phyloP scores from a whole-genome alignment of 352 stramenopile species.

The Phytophthora pluvialis region DNA sequence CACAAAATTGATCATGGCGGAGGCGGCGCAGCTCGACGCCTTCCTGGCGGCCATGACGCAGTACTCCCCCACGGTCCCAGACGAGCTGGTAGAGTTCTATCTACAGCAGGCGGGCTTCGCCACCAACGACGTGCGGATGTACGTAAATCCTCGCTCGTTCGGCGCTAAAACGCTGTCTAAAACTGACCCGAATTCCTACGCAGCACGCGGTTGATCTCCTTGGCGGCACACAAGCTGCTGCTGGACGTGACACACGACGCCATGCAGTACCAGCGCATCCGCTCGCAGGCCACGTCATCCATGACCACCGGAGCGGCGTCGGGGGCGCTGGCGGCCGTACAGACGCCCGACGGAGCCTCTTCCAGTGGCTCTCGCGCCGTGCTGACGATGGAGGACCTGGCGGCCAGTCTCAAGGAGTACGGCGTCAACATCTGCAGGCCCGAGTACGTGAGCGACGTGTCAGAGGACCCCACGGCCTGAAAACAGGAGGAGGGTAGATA shows the following conservation, averaged over 20 bases:
- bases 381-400: slow-evolving; percentile 81
- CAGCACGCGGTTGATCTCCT: slow-evolving; percentile 69
- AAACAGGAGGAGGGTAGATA: not conserved
- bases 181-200: slow-evolving; percentile 8
- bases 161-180: not conserved
- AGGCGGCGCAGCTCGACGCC: slow-evolving; percentile 63
- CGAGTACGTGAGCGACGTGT: slow-evolving; percentile 79
- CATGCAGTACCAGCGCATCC: slow-evolving; percentile 83
- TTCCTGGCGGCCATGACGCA: slow-evolving; percentile 69
- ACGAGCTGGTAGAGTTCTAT: slow-evolving; percentile 80
- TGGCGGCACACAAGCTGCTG: slow-evolving; percentile 83
- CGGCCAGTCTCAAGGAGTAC: slow-evolving; percentile 81
- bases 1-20: slow-evolving; percentile 37
- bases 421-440: slow-evolving; percentile 82
- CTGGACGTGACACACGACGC: slow-evolving; percentile 80
- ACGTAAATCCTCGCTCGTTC: slow-evolving; percentile 20
- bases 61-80: slow-evolving; percentile 72
- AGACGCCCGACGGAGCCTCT: slow-evolving; percentile 19
- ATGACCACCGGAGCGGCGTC: slow-evolving; percentile 2
- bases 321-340: slow-evolving; percentile 11
- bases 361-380: slow-evolving; percentile 39
- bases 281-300: slow-evolving; percentile 38
- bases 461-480: slow-evolving; percentile 33
- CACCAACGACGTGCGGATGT: slow-evolving; percentile 76
- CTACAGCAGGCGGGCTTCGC: slow-evolving; percentile 74